Evolutionary conservation across 306 rosid genomes (phyloP).

Genomic region (Lupinus albus): DNA sequence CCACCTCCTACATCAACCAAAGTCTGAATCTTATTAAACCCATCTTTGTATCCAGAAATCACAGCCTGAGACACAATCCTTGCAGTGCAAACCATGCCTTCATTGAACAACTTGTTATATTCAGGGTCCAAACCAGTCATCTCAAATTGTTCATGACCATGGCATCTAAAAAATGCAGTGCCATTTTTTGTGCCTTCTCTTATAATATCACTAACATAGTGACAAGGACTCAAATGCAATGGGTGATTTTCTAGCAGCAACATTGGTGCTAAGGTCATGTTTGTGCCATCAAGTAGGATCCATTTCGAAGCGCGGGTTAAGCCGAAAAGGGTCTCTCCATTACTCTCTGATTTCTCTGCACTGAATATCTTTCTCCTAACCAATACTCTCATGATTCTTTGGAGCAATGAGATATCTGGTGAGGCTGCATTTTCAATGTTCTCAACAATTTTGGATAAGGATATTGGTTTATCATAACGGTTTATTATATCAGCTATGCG

Average conservation of each 20-base stretch:
- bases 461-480: conserved; percentile 40
- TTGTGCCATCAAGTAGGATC: conserved; percentile 48
- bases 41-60: conserved; percentile 43
- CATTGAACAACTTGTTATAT: conserved; percentile 46
- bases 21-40: conserved; percentile 42
- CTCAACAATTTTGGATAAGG: conserved; percentile 39
- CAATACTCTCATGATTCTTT: conserved; percentile 46
- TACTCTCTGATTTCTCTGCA: conserved; percentile 23
- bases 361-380: conserved; percentile 53
- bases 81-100: conserved; percentile 51
- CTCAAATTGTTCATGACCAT: conserved; percentile 55
- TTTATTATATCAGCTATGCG: conserved; percentile 51
- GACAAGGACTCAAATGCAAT: conserved; percentile 40
- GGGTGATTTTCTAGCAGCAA: conserved; percentile 51
- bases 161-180: conserved; percentile 48
- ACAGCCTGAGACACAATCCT: conserved; percentile 46
- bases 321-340: conserved; percentile 43
- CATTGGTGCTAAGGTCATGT: conserved; percentile 53
- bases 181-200: conserved; percentile 47
- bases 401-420: conserved; percentile 37
- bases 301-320: conserved; percentile 46
- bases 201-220: conserved; percentile 34
- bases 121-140: conserved; percentile 42
- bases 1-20: conserved; percentile 57
- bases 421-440: conserved; percentile 44